Base-by-base conservation (phyloP, 148 eudicot species). In the Polygonum maritimum region DNA sequence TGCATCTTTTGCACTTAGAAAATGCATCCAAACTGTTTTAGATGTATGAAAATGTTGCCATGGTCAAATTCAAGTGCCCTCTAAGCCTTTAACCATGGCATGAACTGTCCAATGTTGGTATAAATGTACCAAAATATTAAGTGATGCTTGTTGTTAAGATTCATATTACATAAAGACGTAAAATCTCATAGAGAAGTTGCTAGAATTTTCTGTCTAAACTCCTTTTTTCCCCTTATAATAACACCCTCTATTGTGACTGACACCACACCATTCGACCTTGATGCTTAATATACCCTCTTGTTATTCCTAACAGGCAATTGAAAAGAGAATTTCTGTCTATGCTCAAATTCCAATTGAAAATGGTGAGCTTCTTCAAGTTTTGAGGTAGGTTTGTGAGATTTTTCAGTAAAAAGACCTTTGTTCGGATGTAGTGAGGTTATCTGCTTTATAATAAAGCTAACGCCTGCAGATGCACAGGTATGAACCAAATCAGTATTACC, bases 361-460 rank as follows among this genome's bases (percentile, higher is more conserved):
- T 82, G 97, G 98, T 77, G 98, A 94, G 91, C 95, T 89, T 76
- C 89, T 94, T 82, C 98, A 94, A 85, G 92, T 94, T 74, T 79
- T 94, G 49, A 85, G 97, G 98, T 94, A 78, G 73, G 85, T 76
- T 51, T 14, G 55, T 57, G 36, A 51, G 15, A 38, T 51, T 39
- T 18, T 74, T 51, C 54, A 18, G 54, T 65, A 74, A 14, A 63
- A 69, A 41, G 52, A 39, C 57, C 49, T 39, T 73, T 40, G 33
- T 48, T 76, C 58, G 39, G 47, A 48, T 77, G 44, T 67, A 72
- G 36, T 71, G 80, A 55, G 44, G 73, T 78, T 84, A 44, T 73
- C 81, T 33, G 78, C 38, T 82, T 67, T 81, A 78, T 58, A 78
- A 72, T 79, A 60, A 72, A 86, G 85, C 90, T 85, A 86, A 87